phyloP scores from a whole-genome alignment of 2,329 filamentous ascomycete genomes.

The Pezicula carpinea region DNA sequence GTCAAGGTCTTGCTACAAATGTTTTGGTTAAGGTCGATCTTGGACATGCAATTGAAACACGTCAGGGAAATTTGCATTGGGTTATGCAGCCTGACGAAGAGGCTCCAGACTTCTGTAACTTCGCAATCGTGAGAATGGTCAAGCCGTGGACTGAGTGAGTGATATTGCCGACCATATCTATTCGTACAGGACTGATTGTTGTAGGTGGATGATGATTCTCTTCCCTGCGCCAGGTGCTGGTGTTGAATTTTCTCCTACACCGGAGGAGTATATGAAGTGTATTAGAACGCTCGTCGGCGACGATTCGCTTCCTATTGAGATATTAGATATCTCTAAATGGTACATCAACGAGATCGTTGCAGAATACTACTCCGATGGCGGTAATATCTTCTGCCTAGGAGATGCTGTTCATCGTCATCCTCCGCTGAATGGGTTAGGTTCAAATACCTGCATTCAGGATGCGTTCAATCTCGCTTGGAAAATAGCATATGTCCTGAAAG shows the following conservation, averaged over 20 bases:
- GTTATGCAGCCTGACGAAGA: slow-evolving; percentile 50
- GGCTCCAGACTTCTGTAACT: slow-evolving; percentile 46
- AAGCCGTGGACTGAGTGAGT: slow-evolving; percentile 52
- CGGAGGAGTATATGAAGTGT: slow-evolving; percentile 41
- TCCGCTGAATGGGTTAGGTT: slow-evolving; percentile 51
- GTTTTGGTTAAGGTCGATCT: slow-evolving; percentile 47
- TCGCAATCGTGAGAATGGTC: slow-evolving; percentile 51
- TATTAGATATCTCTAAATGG: slow-evolving; percentile 54
- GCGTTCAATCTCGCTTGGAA: slow-evolving; percentile 55
- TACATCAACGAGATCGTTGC: slow-evolving; percentile 57
- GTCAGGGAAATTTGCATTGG: slow-evolving; percentile 57
- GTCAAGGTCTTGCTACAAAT: slow-evolving; percentile 45
- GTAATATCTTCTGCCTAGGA: slow-evolving; percentile 44
- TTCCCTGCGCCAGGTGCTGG: slow-evolving; percentile 38
- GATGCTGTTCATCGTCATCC: slow-evolving; percentile 56
- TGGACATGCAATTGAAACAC: slow-evolving; percentile 40
- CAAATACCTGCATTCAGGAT: slow-evolving; percentile 55
- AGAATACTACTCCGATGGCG: slow-evolving; percentile 39
- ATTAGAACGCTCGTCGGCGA: slow-evolving; percentile 51
- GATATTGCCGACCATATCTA: background rate
- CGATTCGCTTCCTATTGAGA: slow-evolving; percentile 42
- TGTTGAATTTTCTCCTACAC: slow-evolving; percentile 34
- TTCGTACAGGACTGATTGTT: slow-evolving; percentile 5
- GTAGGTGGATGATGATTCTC: slow-evolving; percentile 51
- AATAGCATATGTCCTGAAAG: slow-evolving; percentile 40